Conservation (phyloP, 805 yeast genomes). For the Tetrapisispora fleetii region DNA sequence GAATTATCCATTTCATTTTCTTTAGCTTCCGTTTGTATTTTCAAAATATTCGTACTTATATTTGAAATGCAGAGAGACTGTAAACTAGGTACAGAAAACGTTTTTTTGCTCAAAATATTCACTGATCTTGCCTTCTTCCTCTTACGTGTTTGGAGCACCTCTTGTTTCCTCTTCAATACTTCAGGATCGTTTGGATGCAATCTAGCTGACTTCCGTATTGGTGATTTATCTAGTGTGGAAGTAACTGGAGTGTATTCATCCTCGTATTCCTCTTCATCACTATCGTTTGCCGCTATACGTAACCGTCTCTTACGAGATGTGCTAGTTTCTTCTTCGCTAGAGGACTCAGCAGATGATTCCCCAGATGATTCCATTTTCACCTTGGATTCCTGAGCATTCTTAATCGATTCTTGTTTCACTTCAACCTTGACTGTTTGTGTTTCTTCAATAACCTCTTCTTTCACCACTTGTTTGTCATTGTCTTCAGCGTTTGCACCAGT, state of each 20-base stretch:
- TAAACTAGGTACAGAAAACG: conserved; percentile 52
- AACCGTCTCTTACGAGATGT: conserved; percentile 7
- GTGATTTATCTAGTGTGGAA: not conserved
- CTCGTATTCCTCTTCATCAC: conserved; percentile 25
- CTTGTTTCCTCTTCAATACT: conserved; percentile 27
- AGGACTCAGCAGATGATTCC: not conserved
- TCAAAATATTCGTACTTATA: conserved; percentile 39
- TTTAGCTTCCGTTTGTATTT: conserved; percentile 15
- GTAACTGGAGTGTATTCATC: conserved; percentile 1
- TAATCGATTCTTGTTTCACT: conserved; percentile 5
- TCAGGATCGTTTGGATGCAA: conserved; percentile 3
- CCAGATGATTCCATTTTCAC: not conserved
- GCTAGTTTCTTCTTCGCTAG: conserved; percentile 4
- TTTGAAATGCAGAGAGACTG: conserved; percentile 73
- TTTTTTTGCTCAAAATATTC: conserved; percentile 67
- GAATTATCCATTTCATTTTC: conserved; percentile 7
- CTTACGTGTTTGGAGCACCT: conserved; percentile 51
- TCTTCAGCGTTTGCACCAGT: conserved; percentile 8
- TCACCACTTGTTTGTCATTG: not conserved
- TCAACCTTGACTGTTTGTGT: not conserved
- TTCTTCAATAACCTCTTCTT: not conserved
- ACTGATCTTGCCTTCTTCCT: conserved; percentile 72
- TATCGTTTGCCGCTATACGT: conserved; percentile 29
- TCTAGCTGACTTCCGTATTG: conserved; percentile 4
- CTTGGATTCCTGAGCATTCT: not conserved